Base-by-base conservation (phyloP, 192 early-diverging fungal genomes). In the Entomortierella parvispora region DNA sequence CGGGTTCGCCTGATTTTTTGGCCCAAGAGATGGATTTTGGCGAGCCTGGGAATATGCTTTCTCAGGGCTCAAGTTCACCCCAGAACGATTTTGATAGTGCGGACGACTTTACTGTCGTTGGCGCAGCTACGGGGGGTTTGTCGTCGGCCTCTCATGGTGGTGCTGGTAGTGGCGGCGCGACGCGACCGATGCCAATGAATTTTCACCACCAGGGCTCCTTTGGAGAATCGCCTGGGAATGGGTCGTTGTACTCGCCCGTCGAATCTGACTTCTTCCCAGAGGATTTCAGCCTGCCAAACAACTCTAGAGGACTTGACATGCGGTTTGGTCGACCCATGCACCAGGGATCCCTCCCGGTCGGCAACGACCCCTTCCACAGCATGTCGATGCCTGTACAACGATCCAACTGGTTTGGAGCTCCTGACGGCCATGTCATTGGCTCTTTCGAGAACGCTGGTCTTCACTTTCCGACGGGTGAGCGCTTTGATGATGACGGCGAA, bases 401-500 rank as follows among this genome's bases (percentile, higher is more conserved):
- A 43, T 77, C 74, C 31, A 65, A 77, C 61, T 77, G 74, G 74
- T 77, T 77, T 31, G 74, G 74, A 6, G 62, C 74, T 25, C 18
- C 74, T 3, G 74, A 77, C 23, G 74, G 72, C 11, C 74, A 77
- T 63, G 48, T 54, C 15, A 60, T 77, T 5, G 74, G 74, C 4
- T 77, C 74, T 2, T 77, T 68, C 23, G 74, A 77, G 43, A 77
- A 68, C 48, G 50, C 74, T 9, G 74, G 74, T 3, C 65, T 77
- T 4, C 74, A 77, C 48, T 77, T 74, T 65, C 62, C 48, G 0
- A 37, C 62, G 4, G 71, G 69, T n/a, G 71, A 72, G 49, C 67
- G 67, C 29, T 77, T 77, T 59, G 74, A 87, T 53, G 82, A 83
- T 28, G 84, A 71, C 55, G 78, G 79, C 56, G 84, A 82, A 34